Conservation (phyloP, 768 basidiomycete species). For the Clavaria fumosa region DNA sequence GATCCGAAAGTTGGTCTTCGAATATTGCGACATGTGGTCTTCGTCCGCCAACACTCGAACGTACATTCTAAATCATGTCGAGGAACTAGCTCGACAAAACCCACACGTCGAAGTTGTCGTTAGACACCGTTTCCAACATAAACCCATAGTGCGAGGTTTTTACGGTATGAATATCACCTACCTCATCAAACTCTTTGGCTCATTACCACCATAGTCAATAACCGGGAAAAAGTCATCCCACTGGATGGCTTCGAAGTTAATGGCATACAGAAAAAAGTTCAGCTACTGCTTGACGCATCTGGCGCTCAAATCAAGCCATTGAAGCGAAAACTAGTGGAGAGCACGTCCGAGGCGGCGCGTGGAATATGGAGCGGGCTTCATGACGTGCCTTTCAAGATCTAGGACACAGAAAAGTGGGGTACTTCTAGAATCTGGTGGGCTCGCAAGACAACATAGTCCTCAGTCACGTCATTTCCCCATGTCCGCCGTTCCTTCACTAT, state of each 20-base stretch:
- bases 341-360: conserved; percentile 62
- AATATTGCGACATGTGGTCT: conserved; percentile 74
- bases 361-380: conserved; percentile 89
- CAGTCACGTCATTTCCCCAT: conserved; percentile 11
- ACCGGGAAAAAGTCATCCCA: conserved; percentile 77
- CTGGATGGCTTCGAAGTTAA: conserved; percentile 62
- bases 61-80: conserved; percentile 49
- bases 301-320: conserved; percentile 74
- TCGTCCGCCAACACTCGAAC: conserved; percentile 58
- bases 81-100: conserved; percentile 49
- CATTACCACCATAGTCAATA: conserved; percentile 43
- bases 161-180: conserved; percentile 39
- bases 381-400: conserved; percentile 46
- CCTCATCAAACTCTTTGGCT: conserved; percentile 9
- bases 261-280: conserved; percentile 61
- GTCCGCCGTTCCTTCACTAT: neutral
- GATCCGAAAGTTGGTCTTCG: conserved; percentile 76
- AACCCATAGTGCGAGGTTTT: conserved; percentile 73
- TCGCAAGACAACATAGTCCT: conserved; percentile 12
- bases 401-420: too few species aligned
- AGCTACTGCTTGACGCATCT: conserved; percentile 74
- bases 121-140: conserved; percentile 53
- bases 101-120: conserved; percentile 81
- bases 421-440: neutral
- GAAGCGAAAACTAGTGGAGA: conserved; percentile 64